Evolutionary conservation across 805 yeast species (phyloP).

Genomic region (Candida khao-thaluensis): DNA sequence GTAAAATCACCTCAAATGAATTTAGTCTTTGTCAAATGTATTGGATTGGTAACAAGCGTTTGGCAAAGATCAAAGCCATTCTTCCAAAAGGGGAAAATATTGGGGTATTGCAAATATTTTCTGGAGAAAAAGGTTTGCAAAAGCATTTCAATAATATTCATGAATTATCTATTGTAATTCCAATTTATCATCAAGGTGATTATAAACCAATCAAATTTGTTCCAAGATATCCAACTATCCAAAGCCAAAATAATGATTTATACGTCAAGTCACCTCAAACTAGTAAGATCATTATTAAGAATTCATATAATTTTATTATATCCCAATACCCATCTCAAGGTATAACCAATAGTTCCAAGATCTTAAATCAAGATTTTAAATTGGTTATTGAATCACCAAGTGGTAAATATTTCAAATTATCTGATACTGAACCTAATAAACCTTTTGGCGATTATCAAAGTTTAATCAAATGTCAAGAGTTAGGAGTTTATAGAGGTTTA

Average conservation of each 20-base stretch:
- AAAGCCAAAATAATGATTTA: constrained; percentile 66
- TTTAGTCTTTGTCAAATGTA: constrained; percentile 74
- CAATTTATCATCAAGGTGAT: constrained; percentile 69
- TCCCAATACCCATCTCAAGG: constrained; percentile 60
- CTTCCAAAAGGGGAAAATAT: constrained; percentile 67
- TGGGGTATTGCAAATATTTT: constrained; percentile 75
- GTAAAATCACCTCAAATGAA: constrained; percentile 47
- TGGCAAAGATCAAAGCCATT: constrained; percentile 76
- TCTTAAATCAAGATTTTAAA: constrained; percentile 46
- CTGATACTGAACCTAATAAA: constrained; percentile 45
- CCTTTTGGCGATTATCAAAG: constrained; percentile 59
- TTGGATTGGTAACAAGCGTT: constrained; percentile 62
- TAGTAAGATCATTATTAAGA: constrained; percentile 52
- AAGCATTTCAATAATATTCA: constrained; percentile 57
- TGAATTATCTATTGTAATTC: constrained; percentile 71
- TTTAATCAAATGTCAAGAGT: constrained; percentile 62
- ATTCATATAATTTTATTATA: constrained; percentile 64
- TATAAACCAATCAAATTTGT: constrained; percentile 66
- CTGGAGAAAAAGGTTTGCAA: constrained; percentile 63
- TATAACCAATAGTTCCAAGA: constrained; percentile 35
- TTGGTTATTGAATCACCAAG: constrained; percentile 81
- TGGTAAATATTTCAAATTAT: constrained; percentile 68
- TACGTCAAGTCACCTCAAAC: constrained; percentile 87
- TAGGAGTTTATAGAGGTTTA: constrained; percentile 81
- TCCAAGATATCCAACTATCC: constrained; percentile 68